Evolutionary conservation across 345 rosid species (phyloP).

Genomic region (Sisymbrium altissimum): DNA sequence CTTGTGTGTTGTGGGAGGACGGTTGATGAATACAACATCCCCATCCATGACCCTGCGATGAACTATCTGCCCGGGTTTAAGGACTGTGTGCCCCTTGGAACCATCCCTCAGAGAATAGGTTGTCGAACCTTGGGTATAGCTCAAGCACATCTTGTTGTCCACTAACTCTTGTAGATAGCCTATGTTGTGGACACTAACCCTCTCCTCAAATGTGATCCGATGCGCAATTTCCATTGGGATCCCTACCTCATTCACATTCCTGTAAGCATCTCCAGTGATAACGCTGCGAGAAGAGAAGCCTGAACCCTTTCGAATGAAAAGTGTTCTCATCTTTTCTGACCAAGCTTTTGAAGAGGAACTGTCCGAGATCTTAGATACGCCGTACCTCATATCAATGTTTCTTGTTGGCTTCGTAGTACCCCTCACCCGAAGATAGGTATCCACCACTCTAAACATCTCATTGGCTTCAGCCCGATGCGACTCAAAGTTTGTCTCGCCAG

Average conservation of each 20-base stretch:
- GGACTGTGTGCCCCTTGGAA: constrained; percentile 78
- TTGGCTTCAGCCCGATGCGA: constrained; percentile 75
- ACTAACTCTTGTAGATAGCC: constrained; percentile 63
- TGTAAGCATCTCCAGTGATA: constrained; percentile 89
- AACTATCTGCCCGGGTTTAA: constrained; percentile 79
- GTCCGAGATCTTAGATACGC: constrained; percentile 48
- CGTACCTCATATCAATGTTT: constrained; percentile 55
- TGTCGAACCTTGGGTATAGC: constrained; percentile 70
- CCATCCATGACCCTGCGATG: constrained; percentile 92
- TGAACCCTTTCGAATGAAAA: constrained; percentile 88
- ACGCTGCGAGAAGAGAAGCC: constrained; percentile 98
- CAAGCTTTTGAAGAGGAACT: constrained; percentile 81
- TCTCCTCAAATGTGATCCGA: constrained; percentile 87
- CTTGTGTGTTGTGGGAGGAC: constrained; percentile 97
- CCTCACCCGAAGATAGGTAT: constrained; percentile 72
- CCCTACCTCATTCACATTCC: constrained; percentile 75
- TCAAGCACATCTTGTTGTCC: constrained; percentile 67
- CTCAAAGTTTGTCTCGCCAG: constrained; percentile 81
- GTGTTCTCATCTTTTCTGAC: constrained; percentile 83
- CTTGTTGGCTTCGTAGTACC: constrained; percentile 73
- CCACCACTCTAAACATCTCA: constrained; percentile 67
- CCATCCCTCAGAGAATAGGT: constrained; percentile 85
- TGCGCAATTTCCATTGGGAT: constrained; percentile 83
- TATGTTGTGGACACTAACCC: constrained; percentile 64
- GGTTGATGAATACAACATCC: constrained; percentile 80